Conservation (phyloP, 2,329 filamentous ascomycete genomes). For the Paraphaeosphaeria minitans region DNA sequence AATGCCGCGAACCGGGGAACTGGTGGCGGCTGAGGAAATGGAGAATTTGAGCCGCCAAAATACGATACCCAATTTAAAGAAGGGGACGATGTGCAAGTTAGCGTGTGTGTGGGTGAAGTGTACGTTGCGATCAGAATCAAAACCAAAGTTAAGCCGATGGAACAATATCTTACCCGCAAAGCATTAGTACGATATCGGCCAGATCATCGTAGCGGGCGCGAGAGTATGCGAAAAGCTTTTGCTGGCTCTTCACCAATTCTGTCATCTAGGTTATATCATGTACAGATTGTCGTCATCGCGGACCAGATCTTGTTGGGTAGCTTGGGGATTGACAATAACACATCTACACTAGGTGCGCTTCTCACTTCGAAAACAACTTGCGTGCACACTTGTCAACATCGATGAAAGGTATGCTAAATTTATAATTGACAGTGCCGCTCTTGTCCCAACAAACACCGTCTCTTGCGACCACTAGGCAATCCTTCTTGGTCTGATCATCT, state of each 20-base stretch:
- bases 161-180: no score
- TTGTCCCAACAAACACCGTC: constrained; percentile 65
- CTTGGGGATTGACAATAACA: neutral
- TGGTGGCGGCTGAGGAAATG: neutral
- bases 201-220: no score
- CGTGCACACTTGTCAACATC: constrained; percentile 50
- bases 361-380: constrained; percentile 17
- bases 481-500: constrained; percentile 60
- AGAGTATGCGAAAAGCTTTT: no score
- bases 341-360: neutral
- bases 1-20: neutral
- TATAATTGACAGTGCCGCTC: constrained; percentile 58
- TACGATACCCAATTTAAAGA: neutral
- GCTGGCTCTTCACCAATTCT: no score
- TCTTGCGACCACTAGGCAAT: constrained; percentile 66
- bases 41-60: neutral
- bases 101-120: neutral
- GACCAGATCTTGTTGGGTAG: neutral
- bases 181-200: no score
- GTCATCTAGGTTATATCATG: no score
- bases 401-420: constrained; percentile 54
- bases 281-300: neutral
- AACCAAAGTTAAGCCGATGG: neutral
- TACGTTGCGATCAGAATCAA: constrained; percentile 1
- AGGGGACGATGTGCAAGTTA: neutral